Base-by-base conservation (phyloP, 2,329 filamentous ascomycete genomes). In the Fusarium foetens region DNA sequence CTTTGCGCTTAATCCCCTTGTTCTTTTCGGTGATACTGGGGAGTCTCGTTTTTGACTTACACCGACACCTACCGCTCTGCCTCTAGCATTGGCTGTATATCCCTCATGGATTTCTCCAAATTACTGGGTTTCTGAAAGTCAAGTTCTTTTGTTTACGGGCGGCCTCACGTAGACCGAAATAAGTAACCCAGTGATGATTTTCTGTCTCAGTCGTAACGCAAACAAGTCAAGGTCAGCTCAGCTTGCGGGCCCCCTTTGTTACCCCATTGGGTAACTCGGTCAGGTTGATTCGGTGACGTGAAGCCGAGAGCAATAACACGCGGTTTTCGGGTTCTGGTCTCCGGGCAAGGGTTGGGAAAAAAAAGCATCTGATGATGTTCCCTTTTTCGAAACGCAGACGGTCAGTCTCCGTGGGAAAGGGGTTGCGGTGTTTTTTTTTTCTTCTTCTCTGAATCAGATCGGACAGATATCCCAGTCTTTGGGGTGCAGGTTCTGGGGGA, bases 291-390 rank as follows among this genome's bases (percentile, higher is more conserved):
- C 59, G 55, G 63, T 65, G 49, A 65, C 53, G 53, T 57, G 62
- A 64, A 68, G 62, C 68, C 72, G 60, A 64, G 42, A 49, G 38
- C 69, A 41, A 35, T 16, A 68, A 68, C 62, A 74, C 38, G 62
- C 57, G 68, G 58, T 60, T 65, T 45, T 61, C 67, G 72, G 70
- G 61, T 29, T 68, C 68, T 66, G n/a, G 68, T 75, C 35, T 71
- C 69, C 66, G 61, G 59, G 27, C 58, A 58, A 49, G 33, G 41
- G 46, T 58, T 33, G 43, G 25, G 5, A 29, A 21, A 36, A 36
- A 38, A 36, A 45, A 64, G 53, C 66, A 70, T 54, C 59, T 60
- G 66, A 70, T 59, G 33, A 70, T 60, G 39, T n/a, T 45, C n/a
- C 33, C 27, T n/a, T 42, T 49, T 33, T 25, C 29, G n/a, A 64